A percentile compares a stretch with the other conserved stretches of the same genome.
Evolutionary conservation across 352 stramenopile genomes (phyloP).

Genomic region (Pythium apleroticum): DNA sequence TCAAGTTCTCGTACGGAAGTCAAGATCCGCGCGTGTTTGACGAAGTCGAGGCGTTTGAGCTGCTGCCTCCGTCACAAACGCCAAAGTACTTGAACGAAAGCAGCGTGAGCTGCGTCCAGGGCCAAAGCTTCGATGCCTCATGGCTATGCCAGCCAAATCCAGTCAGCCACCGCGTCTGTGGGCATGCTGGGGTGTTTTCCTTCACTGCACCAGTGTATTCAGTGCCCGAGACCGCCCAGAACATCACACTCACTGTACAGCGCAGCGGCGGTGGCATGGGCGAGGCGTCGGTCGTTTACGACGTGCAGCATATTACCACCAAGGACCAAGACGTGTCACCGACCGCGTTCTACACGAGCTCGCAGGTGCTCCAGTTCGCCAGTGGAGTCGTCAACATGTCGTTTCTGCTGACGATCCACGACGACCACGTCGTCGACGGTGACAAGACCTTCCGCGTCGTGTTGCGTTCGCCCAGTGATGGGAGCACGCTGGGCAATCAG

Average conservation of each 20-base stretch:
- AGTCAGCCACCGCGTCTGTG: conserved; percentile 88
- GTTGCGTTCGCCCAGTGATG: conserved; percentile 24
- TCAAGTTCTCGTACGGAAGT: conserved; percentile 90
- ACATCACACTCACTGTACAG: conserved; percentile 80
- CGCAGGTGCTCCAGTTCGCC: conserved; percentile 75
- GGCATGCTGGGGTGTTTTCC: conserved; percentile 86
- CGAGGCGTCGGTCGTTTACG: conserved; percentile 70
- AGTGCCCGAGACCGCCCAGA: conserved; percentile 65
- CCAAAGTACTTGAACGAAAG: conserved; percentile 50
- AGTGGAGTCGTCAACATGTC: conserved; percentile 80
- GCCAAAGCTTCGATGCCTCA: conserved; percentile 43
- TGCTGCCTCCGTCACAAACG: conserved; percentile 22
- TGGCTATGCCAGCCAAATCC: conserved; percentile 59
- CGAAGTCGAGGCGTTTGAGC: conserved; percentile 87
- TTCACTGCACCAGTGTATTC: conserved; percentile 88
- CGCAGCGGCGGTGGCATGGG: conserved; percentile 89
- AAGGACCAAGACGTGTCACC: conserved; percentile 73
- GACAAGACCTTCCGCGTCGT: conserved; percentile 71
- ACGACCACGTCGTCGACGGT: conserved; percentile 75
- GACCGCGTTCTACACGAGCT: conserved; percentile 87
- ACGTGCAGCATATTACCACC: conserved; percentile 82
- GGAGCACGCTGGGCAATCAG: conserved; percentile 58
- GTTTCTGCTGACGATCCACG: conserved; percentile 92
- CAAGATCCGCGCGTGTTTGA: conserved; percentile 90
- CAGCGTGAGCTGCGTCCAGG: conserved; percentile 63